Base-by-base conservation (phyloP, 2,329 filamentous ascomycete genomes). In the Arthrobotrys entomopaga region DNA sequence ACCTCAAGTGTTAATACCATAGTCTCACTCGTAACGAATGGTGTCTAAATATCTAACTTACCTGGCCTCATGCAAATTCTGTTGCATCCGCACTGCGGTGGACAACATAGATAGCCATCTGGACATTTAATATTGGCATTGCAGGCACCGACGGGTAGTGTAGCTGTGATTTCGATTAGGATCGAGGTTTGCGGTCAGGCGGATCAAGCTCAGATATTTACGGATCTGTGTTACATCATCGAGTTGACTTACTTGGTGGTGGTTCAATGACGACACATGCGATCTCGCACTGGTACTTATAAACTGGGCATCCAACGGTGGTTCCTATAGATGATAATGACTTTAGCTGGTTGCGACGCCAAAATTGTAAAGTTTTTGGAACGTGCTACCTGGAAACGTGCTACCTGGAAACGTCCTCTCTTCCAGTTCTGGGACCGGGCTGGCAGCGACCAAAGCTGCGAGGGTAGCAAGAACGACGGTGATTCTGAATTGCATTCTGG, bases 401-500 rank as follows among this genome's bases (percentile, higher is more conserved):
- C 16, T 46, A n/a, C 8, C 29, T 34, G 29, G 43, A 48, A 13
- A 50, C 48, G 13, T 50, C 20, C 48, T 50, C 48, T 50, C 48
- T 50, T 50, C 22, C 48, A 50, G 4, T 13, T 50, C 48, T 13
- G 48, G 48, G 16, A 50, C 48, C 13, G 48, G 48, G 48, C 22
- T 50, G n/a, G 48, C 48, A 50, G 48, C n/a, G n/a, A 50, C 48
- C 20, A 50, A 22, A 24, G 20, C 20, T 7, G 48, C 48, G 20
- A 50, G 48, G 1, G 48, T 22, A 10, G 48, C 11, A 13, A 50
- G 7, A 50, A 50, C 20, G n/a, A 50, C 8, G 5, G 20, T 24
- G n/a, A 50, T 50, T 50, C 48, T 50, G 48, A 50, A 22, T 50
- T 50, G 48, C 48, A 50, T 50, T 19, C 22, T 50, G 10, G 20